Evolutionary conservation across 495 filamentous ascomycete genomes (phyloP).

Genomic region (Usnea hakonensis): DNA sequence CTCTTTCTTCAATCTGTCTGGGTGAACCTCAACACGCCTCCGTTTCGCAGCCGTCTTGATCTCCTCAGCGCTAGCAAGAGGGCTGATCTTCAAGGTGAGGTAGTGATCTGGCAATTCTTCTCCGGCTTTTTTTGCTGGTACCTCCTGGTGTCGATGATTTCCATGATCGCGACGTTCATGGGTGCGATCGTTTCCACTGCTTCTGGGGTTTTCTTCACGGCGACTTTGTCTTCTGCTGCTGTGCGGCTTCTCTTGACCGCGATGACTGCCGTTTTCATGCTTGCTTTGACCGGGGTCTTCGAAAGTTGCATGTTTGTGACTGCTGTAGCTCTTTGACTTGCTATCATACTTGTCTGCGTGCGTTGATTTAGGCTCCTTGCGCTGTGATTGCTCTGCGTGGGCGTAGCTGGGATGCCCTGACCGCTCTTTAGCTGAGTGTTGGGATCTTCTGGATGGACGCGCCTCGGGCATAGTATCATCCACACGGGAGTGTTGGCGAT

Average conservation of each 20-base stretch:
- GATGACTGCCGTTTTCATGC: neutral
- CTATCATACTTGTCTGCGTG: neutral
- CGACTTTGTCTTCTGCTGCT: neutral
- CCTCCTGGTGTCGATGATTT: neutral
- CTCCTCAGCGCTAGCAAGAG: neutral
- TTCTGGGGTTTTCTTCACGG: neutral
- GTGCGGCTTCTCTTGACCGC: neutral
- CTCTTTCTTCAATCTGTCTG: conserved; percentile 5
- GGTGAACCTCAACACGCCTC: conserved; percentile 13
- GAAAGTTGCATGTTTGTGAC: neutral
- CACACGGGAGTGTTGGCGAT: neutral
- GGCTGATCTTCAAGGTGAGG: conserved; percentile 8
- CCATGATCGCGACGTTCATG: neutral
- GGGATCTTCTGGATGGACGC: neutral
- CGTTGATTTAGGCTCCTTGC: neutral
- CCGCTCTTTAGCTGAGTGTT: neutral
- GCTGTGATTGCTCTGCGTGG: neutral
- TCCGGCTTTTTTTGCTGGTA: neutral
- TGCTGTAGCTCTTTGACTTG: neutral
- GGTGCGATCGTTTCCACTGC: neutral
- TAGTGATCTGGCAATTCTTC: conserved; percentile 11
- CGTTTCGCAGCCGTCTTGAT: conserved; percentile 12
- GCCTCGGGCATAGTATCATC: neutral
- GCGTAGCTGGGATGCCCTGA: neutral
- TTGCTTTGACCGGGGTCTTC: neutral